Conservation (phyloP, 1,284 basidiomycete genomes). For the Rhodotorula sp. region DNA sequence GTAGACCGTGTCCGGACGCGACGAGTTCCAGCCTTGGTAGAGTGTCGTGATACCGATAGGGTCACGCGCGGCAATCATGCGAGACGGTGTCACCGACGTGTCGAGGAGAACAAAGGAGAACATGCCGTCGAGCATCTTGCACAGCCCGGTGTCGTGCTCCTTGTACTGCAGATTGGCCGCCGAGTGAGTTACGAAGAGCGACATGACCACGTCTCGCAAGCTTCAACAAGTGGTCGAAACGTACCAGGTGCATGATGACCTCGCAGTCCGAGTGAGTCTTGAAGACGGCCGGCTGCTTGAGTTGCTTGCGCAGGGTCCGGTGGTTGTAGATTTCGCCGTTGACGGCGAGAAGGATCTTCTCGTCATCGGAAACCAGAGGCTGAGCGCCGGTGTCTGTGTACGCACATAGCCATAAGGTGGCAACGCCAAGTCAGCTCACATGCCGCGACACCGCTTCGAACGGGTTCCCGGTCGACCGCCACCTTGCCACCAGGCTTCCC, state of each 20-base stretch:
- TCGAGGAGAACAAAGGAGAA: conserved; percentile 97
- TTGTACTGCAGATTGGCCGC: conserved; percentile 62
- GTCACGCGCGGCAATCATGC: conserved; percentile 92
- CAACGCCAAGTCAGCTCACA: neutral
- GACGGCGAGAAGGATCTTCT: conserved; percentile 81
- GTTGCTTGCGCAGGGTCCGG: conserved; percentile 68
- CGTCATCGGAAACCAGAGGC: conserved; percentile 84
- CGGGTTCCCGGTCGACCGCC: neutral
- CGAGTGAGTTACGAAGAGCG: conserved; percentile 1
- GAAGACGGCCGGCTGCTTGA: conserved; percentile 70
- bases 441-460: neutral
- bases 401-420: neutral
- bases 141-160: conserved; percentile 68
- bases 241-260: conserved; percentile 86
- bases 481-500: neutral
- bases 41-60: conserved; percentile 98
- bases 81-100: conserved; percentile 80
- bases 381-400: conserved; percentile 93
- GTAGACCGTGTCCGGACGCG: conserved; percentile 77
- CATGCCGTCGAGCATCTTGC: conserved; percentile 90
- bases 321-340: conserved; percentile 99
- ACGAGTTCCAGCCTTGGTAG: conserved; percentile 91
- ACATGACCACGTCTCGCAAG: neutral
- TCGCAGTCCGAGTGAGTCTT: conserved; percentile 99
- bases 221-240: conserved; percentile 42